Evolutionary conservation across 2,329 filamentous ascomycete species (phyloP), one percentile per base, ranked within the genome.

Genomic region (Nemania serpens): DNA sequence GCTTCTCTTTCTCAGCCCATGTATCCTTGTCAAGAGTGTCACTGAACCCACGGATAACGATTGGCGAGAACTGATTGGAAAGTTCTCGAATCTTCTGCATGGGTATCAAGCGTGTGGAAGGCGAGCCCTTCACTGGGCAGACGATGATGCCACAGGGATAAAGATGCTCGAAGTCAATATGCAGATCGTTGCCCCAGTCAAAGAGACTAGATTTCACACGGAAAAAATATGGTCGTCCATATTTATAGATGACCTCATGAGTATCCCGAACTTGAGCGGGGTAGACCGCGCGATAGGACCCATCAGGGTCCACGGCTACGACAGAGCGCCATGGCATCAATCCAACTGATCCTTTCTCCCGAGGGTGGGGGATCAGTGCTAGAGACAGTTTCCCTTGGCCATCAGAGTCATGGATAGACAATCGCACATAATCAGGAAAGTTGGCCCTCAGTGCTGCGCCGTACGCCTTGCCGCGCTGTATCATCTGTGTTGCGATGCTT

Each of bases 251-350:
- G 5, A 55, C 17, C 13, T 59, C 57, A 18, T 59, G 51, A 2
- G 57, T 59, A n/a, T 59, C 45, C 18, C n/a, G 36, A 13, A 59
- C 43, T 37, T 55, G 22, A 20, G 48, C 50, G 4, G 57, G 57
- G 11, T 48, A 59, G 17, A 59, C 57, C 3, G 57, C 33, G 25
- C 57, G 57, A 37, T 59, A 59, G 5, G 57, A 59, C 5, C 57
- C 57, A 22, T 59, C 57, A 29, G 43, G 34, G 20, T 49, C 57
- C 4, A 59, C 17, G 33, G 50, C 57, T 11, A 59, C n/a, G 22
- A 15, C 45, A 18, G 57, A 59, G 36, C 57, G 57, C 57, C 57
- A 59, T 13, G 57, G 57, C 57, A 59, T 59, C 15, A 59, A 43
- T 29, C 57, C 57, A 20, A 59, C 43, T 11, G 43, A 42, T 17